These are phyloP conservation scores for Batkoa obscura DNA, from an alignment of 371 early-diverging fungal genomes.

Conservation along the genomic window DNA sequence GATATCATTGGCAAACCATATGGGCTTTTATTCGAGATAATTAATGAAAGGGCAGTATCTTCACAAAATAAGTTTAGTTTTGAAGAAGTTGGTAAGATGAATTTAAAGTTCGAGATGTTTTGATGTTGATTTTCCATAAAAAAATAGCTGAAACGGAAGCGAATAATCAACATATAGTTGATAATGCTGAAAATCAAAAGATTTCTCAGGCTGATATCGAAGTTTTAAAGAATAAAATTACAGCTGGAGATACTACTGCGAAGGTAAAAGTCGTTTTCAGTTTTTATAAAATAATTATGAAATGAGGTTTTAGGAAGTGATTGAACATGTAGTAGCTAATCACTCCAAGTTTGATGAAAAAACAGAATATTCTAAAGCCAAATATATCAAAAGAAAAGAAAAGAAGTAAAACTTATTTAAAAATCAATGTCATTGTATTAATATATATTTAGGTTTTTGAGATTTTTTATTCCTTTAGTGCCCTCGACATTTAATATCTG, in stretches of 20 bases:
- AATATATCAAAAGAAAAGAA: constrained; percentile 85
- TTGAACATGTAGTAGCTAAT: constrained; percentile 57
- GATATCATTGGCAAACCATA: constrained; percentile 65
- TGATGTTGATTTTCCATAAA: not conserved
- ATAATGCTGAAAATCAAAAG: constrained; percentile 53
- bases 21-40: constrained; percentile 68
- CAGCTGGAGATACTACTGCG: constrained; percentile 40
- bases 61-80: constrained; percentile 15
- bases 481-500: constrained; percentile 59
- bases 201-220: constrained; percentile 71
- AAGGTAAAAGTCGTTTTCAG: constrained; percentile 17
- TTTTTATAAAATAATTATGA: not conserved
- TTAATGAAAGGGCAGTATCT: constrained; percentile 25
- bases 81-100: constrained; percentile 19
- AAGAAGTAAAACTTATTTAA: constrained; percentile 37
- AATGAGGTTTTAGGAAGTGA: constrained; percentile 30
- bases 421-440: not conserved
- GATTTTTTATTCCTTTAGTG: constrained; percentile 59
- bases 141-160: constrained; percentile 45
- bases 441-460: constrained; percentile 39
- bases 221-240: constrained; percentile 45
- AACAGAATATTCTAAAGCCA: constrained; percentile 89
- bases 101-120: not conserved
- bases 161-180: constrained; percentile 66
- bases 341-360: constrained; percentile 73